Evolutionary conservation across 768 basidiomycete species (phyloP).

Genomic region (Tylopilus cervinicoccineus): DNA sequence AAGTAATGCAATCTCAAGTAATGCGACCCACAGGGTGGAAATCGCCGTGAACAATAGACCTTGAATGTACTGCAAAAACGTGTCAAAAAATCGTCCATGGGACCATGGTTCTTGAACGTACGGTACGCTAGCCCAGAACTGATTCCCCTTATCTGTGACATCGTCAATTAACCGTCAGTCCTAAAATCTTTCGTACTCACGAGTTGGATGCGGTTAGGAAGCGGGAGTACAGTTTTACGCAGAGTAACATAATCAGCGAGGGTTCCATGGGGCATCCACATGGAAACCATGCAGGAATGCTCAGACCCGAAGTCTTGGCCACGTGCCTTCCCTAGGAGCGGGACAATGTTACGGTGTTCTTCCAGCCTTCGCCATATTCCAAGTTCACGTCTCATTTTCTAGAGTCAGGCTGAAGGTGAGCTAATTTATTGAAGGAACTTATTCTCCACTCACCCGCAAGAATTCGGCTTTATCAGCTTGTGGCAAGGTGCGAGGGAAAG

Average conservation of each 20-base stretch:
- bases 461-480: not conserved
- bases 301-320: slow-evolving; percentile 2
- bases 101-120: not conserved
- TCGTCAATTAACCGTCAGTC: not conserved
- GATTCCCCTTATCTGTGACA: not conserved
- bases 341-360: slow-evolving; percentile 7
- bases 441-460: not conserved
- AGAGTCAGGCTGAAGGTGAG: not conserved
- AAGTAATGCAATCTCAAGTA: not conserved
- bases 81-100: too few relatives aligned
- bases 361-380: slow-evolving; percentile 7
- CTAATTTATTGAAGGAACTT: not conserved
- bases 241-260: not conserved
- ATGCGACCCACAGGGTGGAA: slow-evolving; percentile 4
- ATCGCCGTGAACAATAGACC: slow-evolving; percentile 1
- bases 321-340: not conserved
- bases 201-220: not conserved
- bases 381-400: slow-evolving; percentile 6
- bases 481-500: not conserved
- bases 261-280: slow-evolving; percentile 7
- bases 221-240: not conserved
- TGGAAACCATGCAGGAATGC: slow-evolving; percentile 5
- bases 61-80: not conserved
- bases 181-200: not conserved
- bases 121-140: slow-evolving; percentile 1